Evolutionary conservation across 2,329 filamentous ascomycete genomes (phyloP), one percentile per base, ranked within the genome.

Genomic region (Penicillium sp.): DNA sequence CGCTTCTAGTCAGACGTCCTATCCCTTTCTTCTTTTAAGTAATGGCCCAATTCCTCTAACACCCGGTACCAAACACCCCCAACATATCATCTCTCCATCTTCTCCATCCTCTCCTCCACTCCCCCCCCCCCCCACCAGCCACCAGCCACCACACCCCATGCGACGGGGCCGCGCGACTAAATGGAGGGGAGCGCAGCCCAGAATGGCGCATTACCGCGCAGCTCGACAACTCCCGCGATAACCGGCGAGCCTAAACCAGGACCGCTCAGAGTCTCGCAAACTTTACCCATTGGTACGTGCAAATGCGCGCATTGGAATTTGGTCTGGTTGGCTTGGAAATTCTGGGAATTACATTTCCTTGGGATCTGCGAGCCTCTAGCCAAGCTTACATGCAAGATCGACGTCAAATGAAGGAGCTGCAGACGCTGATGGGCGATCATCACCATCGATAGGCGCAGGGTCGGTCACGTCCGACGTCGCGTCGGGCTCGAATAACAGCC

Each of bases 101-200:
- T 12, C 17, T 17, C 15, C 17, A 38, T 3, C 26, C 26, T 24
- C 40, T 37, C 30, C 44, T 24, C 22, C 22, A 19, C 30, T 13
- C 56, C 26, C 22, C 44, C 22, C 19, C 40, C 44, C 45, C 28
- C 17, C 38, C 38, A 26, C 7, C 15, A 2, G n/a, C 13, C 24
- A 53, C n/a, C n/a, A n/a, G n/a, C n/a, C n/a, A 37, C 19, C 26
- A 53, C 62, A 40, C 64, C 61, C 58, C 65, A 75, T 75, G 73
- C 64, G 64, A 70, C 62, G 59, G 51, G 63, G 59, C 60, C 59
- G 62, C 58, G 60, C 60, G 61, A 53, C 64, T 22, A 28, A 9
- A 68, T 70, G 70, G 73, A 75, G 73, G 73, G 65, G 70, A 71
- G 65, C 65, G 68, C 63, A 59, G 68, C 72, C 63, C 66, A 64